Conservation (phyloP, 2,329 filamentous ascomycete species). For the Proliferodiscus dingleyae region DNA sequence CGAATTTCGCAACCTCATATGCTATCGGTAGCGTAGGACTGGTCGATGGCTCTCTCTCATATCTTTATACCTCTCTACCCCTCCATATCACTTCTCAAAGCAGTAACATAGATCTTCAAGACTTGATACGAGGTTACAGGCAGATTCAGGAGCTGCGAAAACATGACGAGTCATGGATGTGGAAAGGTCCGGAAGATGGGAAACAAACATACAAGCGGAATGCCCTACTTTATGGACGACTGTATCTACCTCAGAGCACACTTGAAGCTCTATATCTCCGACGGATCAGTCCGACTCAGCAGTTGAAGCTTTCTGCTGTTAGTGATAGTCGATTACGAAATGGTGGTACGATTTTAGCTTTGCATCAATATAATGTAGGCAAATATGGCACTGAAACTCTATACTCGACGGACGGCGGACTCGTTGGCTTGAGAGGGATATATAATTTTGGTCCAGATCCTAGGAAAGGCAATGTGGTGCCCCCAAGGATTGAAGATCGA, state of each 20-base stretch:
- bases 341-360: conserved; percentile 68
- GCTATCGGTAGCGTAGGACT: conserved; percentile 83
- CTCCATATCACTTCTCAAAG: conserved; percentile 66
- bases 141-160: conserved; percentile 64
- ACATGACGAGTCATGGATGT: conserved; percentile 45
- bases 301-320: conserved; percentile 75
- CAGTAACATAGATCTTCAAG: conserved; percentile 67
- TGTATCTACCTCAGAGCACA: conserved; percentile 79
- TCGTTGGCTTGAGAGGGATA: conserved; percentile 80
- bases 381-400: conserved; percentile 87
- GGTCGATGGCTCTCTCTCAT: conserved; percentile 95
- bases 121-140: conserved; percentile 77
- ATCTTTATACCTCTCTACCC: conserved; percentile 86
- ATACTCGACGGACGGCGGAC: conserved; percentile 84
- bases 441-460: conserved; percentile 75
- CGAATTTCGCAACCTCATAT: conserved; percentile 93
- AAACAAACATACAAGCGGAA: conserved; percentile 45
- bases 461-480: conserved; percentile 21
- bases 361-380: conserved; percentile 77
- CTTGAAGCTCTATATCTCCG: conserved; percentile 82
- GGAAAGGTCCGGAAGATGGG: conserved; percentile 50
- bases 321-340: conserved; percentile 67
- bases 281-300: conserved; percentile 69
- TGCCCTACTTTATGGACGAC: conserved; percentile 67
- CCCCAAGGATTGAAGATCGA: conserved; percentile 43